Percentiles rank a stretch among this genome's conserved stretches.
These are phyloP conservation scores for Taiwanofungus camphoratus DNA, from an alignment of 1,284 basidiomycete species.

Conservation along the genomic window DNA sequence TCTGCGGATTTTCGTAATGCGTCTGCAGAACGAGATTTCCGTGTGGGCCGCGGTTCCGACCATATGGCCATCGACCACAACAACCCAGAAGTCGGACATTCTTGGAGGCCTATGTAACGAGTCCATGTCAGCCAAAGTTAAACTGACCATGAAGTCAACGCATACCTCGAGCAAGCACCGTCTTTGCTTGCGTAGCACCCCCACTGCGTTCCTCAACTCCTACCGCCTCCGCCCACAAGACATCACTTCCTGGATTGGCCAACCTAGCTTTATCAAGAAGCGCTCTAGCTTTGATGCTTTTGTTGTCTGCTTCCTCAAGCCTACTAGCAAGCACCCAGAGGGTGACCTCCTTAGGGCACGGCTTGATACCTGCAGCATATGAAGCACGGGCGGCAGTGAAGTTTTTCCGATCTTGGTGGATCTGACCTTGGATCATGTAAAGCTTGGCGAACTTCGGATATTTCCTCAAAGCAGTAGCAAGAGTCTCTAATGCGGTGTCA, in stretches of 20 bases:
- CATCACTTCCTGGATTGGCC: slow-evolving; percentile 78
- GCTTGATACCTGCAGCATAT: slow-evolving; percentile 77
- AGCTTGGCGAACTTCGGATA: slow-evolving; percentile 89
- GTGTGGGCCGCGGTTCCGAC: slow-evolving; percentile 81
- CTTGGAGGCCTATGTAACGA: slow-evolving; percentile 79
- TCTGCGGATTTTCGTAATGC: slow-evolving; percentile 90
- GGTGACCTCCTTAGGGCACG: slow-evolving; percentile 76
- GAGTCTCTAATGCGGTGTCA: slow-evolving; percentile 69
- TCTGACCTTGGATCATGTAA: slow-evolving; percentile 96
- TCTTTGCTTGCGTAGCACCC: slow-evolving; percentile 73
- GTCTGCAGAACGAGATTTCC: slow-evolving; percentile 87
- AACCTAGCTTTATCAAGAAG: slow-evolving; percentile 88
- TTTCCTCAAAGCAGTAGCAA: slow-evolving; percentile 70
- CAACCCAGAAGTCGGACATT: slow-evolving; percentile 84
- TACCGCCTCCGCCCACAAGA: slow-evolving; percentile 88
- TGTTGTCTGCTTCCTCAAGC: slow-evolving; percentile 83
- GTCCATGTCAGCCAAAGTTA: slow-evolving; percentile 2
- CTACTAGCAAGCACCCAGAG: slow-evolving; percentile 88
- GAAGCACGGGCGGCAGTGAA: slow-evolving; percentile 67
- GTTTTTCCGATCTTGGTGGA: slow-evolving; percentile 61
- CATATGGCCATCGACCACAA: slow-evolving; percentile 91
- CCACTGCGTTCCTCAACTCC: slow-evolving; percentile 87
- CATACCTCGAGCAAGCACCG: slow-evolving; percentile 73
- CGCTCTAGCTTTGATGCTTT: slow-evolving; percentile 90
- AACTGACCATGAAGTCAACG: background rate